These are phyloP conservation scores for Xanthoconium separans DNA, from an alignment of 1,284 basidiomycete genomes.

Conservation along the genomic window DNA sequence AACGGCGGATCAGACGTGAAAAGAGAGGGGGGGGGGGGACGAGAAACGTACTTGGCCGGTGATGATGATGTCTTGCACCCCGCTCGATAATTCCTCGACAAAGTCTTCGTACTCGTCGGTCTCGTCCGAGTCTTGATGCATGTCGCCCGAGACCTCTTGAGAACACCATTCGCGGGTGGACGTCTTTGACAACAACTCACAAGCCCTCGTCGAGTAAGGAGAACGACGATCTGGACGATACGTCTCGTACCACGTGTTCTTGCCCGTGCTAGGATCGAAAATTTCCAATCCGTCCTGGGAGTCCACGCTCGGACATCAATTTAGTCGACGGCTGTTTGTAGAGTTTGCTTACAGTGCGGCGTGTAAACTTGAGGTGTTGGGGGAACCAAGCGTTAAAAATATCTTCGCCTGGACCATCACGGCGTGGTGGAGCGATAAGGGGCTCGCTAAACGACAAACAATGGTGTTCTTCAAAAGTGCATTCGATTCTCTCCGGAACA, in stretches of 20 bases:
- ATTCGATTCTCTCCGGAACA: constrained; percentile 38
- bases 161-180: constrained; percentile 25
- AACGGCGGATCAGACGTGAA: neutral
- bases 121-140: constrained; percentile 27
- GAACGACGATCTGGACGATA: constrained; percentile 35
- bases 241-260: constrained; percentile 43
- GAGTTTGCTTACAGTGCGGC: constrained; percentile 34
- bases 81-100: constrained; percentile 36
- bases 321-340: neutral
- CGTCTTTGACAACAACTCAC: constrained; percentile 30
- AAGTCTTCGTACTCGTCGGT: constrained; percentile 37
- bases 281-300: constrained; percentile 41
- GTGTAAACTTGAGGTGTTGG: constrained; percentile 31
- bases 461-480: constrained; percentile 45
- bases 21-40: neutral
- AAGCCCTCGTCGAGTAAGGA: constrained; percentile 35
- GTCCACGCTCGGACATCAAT: constrained; percentile 14
- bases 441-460: constrained; percentile 39
- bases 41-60: constrained; percentile 43
- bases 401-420: constrained; percentile 38
- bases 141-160: constrained; percentile 18
- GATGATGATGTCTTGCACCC: constrained; percentile 47
- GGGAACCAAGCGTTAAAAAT: constrained; percentile 49
- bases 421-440: constrained; percentile 35
- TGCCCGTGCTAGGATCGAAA: constrained; percentile 37